These are phyloP conservation scores for Quercus agrifolia DNA, from an alignment of 306 rosid genomes.

Conservation along the genomic window DNA sequence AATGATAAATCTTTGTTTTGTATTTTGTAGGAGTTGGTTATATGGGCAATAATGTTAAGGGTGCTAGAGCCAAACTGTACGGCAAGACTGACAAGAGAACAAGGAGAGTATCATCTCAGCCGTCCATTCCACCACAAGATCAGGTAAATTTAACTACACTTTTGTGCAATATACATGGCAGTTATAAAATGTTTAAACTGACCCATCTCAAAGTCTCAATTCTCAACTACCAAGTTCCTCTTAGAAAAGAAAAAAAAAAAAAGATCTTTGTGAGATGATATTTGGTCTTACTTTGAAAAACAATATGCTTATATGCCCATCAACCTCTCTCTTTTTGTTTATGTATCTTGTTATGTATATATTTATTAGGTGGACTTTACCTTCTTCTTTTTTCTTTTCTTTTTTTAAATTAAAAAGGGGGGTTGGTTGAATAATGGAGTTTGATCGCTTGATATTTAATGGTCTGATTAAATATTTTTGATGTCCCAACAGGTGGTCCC, in stretches of 20 bases:
- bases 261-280: background rate
- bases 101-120: slow-evolving; percentile 38
- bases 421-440: background rate
- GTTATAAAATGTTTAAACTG: too few species aligned
- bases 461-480: background rate
- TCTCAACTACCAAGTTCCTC: too few species aligned
- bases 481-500: slow-evolving; percentile 69
- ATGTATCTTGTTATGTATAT: background rate
- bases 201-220: too few species aligned
- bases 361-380: background rate
- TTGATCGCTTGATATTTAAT: background rate
- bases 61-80: slow-evolving; percentile 11
- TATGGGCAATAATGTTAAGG: slow-evolving; percentile 11
- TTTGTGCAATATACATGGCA: too few species aligned
- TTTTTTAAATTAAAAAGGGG: background rate
- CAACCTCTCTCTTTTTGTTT: too few species aligned
- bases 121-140: slow-evolving; percentile 41
- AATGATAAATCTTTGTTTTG: background rate
- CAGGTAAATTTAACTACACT: slow-evolving; percentile 39
- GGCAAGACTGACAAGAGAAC: slow-evolving; percentile 33
- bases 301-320: too few species aligned
- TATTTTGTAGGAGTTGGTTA: too few species aligned
- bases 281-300: too few species aligned
- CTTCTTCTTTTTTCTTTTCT: background rate
- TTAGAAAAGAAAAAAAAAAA: too few species aligned